Evolutionary conservation across 2,329 filamentous ascomycete genomes (phyloP).

Genomic region (Arachnomyces sp.): DNA sequence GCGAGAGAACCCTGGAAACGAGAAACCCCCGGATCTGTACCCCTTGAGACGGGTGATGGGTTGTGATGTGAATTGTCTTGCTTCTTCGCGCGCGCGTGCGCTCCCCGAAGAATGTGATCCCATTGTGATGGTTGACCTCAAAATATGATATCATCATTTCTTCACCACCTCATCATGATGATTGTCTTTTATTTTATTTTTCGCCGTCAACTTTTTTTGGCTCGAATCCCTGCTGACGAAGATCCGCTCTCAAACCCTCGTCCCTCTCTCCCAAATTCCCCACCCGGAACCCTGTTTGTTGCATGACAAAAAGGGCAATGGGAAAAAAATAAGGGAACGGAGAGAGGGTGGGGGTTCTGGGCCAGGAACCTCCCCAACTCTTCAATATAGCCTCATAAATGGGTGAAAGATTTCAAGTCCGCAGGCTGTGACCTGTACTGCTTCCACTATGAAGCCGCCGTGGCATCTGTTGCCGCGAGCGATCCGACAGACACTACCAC

Average conservation of each 20-base stretch:
- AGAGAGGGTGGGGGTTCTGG: no score
- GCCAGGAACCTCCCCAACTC: no score
- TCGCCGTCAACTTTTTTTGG: no score
- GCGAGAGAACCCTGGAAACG: no score
- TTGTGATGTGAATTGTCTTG: no score
- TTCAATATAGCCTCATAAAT: conserved; percentile 94
- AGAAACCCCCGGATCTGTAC: no score
- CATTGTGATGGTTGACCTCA: not conserved
- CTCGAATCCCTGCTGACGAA: no score
- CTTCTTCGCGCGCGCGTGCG: not conserved
- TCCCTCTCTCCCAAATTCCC: not conserved
- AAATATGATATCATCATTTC: conserved; percentile 2
- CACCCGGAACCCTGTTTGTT: not conserved
- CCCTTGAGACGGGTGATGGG: no score
- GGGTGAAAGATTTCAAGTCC: conserved; percentile 90
- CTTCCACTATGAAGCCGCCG: conserved; percentile 97
- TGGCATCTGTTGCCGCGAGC: conserved; percentile 73
- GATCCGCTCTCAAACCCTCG: not conserved
- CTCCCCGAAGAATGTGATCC: not conserved
- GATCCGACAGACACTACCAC: conserved; percentile 63
- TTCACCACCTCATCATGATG: conserved; percentile 5
- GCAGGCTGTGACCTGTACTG: conserved; percentile 98
- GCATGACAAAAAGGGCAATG: no score
- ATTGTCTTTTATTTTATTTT: not conserved
- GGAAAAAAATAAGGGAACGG: no score